A percentile compares a stretch with the other conserved stretches of the same genome.
Evolutionary conservation across 768 basidiomycete genomes (phyloP).

Genomic region (Ramaria rubella): DNA sequence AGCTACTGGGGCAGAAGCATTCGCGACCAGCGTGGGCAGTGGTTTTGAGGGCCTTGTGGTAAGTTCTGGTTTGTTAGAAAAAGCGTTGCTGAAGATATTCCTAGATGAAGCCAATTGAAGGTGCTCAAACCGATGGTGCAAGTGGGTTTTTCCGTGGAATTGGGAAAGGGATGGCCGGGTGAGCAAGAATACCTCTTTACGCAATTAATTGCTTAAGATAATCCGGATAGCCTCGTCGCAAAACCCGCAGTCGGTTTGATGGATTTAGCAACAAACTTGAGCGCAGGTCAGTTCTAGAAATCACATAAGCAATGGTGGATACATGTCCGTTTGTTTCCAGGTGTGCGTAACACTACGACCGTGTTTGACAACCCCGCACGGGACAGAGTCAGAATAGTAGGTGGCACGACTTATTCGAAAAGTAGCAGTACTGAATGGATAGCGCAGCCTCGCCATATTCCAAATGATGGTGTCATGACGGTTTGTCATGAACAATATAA

Average conservation of each 20-base stretch:
- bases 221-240: conserved; percentile 64
- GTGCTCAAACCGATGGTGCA: conserved; percentile 90
- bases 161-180: conserved; percentile 95
- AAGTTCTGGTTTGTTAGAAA: conserved; percentile 18
- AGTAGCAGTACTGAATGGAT: not conserved
- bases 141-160: conserved; percentile 97
- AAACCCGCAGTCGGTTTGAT: conserved; percentile 97
- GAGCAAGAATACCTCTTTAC: conserved; percentile 15
- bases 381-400: conserved; percentile 75
- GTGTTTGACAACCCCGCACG: conserved; percentile 91
- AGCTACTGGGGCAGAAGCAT: conserved; percentile 86
- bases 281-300: conserved; percentile 55
- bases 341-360: conserved; percentile 96
- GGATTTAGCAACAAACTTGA: conserved; percentile 90
- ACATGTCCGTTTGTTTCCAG: conserved; percentile 32
- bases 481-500: conserved; percentile 38
- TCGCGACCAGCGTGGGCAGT: conserved; percentile 90
- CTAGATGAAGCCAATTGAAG: conserved; percentile 95
- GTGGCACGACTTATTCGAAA: not conserved
- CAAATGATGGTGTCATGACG: conserved; percentile 79
- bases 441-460: conserved; percentile 71
- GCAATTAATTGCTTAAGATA: conserved; percentile 7
- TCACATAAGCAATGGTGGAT: not conserved
- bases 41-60: conserved; percentile 95
- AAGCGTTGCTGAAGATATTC: not conserved